Base-by-base conservation (phyloP, 1,139 yeast genomes). In the Meyerozyma smithsonii region DNA sequence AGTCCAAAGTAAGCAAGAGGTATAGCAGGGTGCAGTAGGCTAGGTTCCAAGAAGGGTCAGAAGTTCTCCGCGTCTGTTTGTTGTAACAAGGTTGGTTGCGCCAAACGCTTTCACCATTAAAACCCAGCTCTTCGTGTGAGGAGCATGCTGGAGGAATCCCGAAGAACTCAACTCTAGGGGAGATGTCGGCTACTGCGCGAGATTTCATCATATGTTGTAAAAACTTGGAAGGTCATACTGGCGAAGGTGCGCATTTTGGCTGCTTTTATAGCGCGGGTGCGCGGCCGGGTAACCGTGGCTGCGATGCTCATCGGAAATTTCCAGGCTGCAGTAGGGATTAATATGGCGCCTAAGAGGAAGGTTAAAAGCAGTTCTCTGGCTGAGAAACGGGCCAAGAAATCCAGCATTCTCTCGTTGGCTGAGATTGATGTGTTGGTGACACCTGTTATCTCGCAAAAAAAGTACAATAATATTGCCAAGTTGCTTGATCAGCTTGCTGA, bases 181-280 rank as follows among this genome's bases (percentile, higher is more conserved):
- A 65, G 62, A 59, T 55, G 74, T 69, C 61, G 49, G 61, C 66
- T 59, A 50, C 54, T 52, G 77, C 77, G 77, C 77, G 74, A 74
- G 79, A 67, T 66, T 69, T 77, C 82, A 77, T 77, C 82, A 77
- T 76, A 55, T 62, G 58, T 69, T 71, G 67, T 74, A 75, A 72
- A 26, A 72, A 71, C 76, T 66, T 71, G 76, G 77, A 69, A 71
- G 76, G 77, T 52, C 74, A 69, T 69, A 63, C 53, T 53, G 58
- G 52, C 56, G 57, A 39, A 37, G 28, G 32, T 39, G 50, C 48
- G 33, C 11, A 23, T 17, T 19, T 15, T 21, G 34, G 19, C 17
- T 3, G 38, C 12, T 36, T 54, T 43, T 56, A 49, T 52, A 51
- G 30, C 30, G 28, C 16, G n/a, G 30, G 37, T 6, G 5, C 10